Evolutionary conservation across 768 basidiomycete genomes (phyloP).

Genomic region (Filobasidium floriforme): DNA sequence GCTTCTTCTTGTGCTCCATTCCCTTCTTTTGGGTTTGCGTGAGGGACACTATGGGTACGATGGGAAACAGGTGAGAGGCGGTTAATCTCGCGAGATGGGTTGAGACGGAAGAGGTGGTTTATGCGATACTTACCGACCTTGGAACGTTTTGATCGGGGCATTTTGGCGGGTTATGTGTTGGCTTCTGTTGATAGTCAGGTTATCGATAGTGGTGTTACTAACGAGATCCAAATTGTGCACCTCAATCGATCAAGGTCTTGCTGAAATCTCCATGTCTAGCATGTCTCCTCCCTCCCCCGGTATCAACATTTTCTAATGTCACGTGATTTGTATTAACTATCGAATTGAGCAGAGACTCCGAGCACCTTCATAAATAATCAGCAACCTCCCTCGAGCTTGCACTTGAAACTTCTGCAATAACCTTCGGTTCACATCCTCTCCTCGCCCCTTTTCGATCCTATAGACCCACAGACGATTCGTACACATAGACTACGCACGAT

Average conservation of each 20-base stretch:
- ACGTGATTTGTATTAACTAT: neutral
- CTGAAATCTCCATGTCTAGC: too few relatives aligned
- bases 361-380: neutral
- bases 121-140: constrained; percentile 63
- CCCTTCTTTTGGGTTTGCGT: constrained; percentile 93
- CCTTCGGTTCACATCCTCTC: neutral
- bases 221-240: neutral
- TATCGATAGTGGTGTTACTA: neutral
- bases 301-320: neutral
- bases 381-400: neutral
- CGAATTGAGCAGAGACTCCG: neutral
- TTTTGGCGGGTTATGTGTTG: constrained; percentile 39
- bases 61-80: neutral
- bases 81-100: neutral
- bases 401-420: too few relatives aligned
- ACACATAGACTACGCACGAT: constrained; percentile 23
- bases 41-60: constrained; percentile 60
- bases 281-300: neutral
- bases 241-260: neutral
- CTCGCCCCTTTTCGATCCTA: neutral
- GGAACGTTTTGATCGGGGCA: constrained; percentile 83
- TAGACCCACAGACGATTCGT: neutral
- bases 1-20: constrained; percentile 74
- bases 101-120: neutral
- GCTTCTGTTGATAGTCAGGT: neutral